Evolutionary conservation across 495 filamentous ascomycete genomes (phyloP).

Genomic region (Antarctomyces pellizariae): DNA sequence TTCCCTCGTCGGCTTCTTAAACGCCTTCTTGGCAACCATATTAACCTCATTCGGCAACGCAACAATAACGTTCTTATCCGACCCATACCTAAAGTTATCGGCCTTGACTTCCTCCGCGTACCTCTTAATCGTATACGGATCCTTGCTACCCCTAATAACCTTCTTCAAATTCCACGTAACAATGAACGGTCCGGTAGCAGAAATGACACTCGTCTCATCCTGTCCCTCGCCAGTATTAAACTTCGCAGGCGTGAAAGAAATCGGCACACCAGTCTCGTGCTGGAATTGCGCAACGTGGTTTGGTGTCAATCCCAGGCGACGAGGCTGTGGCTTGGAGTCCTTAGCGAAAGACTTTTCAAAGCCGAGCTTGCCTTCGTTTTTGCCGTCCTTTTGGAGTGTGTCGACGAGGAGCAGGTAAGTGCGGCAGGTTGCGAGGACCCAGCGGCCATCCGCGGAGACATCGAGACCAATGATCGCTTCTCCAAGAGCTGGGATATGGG

Average conservation of each 20-base stretch:
- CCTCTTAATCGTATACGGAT: conserved; percentile 88
- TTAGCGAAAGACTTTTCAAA: conserved; percentile 88
- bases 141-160: conserved; percentile 49
- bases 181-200: conserved; percentile 93
- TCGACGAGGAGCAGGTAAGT: conserved; percentile 92
- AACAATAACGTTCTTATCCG: conserved; percentile 93
- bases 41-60: conserved; percentile 93
- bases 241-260: conserved; percentile 72
- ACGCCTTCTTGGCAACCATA: conserved; percentile 68
- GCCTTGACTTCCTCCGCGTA: conserved; percentile 90
- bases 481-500: conserved; percentile 82
- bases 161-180: conserved; percentile 91
- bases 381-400: conserved; percentile 70
- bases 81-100: conserved; percentile 96
- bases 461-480: conserved; percentile 90
- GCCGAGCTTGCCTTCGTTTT: conserved; percentile 91
- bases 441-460: conserved; percentile 81
- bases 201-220: conserved; percentile 77
- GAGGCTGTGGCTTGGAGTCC: conserved; percentile 79
- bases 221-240: conserved; percentile 79
- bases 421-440: conserved; percentile 82
- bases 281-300: conserved; percentile 90
- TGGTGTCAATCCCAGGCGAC: conserved; percentile 68
- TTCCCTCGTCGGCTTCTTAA: conserved; percentile 79
- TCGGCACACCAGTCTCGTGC: conserved; percentile 67